Evolutionary conservation across 2,329 filamentous ascomycete species (phyloP), one percentile per base, ranked within the genome.

Genomic region (Diplodia scrobiculata): DNA sequence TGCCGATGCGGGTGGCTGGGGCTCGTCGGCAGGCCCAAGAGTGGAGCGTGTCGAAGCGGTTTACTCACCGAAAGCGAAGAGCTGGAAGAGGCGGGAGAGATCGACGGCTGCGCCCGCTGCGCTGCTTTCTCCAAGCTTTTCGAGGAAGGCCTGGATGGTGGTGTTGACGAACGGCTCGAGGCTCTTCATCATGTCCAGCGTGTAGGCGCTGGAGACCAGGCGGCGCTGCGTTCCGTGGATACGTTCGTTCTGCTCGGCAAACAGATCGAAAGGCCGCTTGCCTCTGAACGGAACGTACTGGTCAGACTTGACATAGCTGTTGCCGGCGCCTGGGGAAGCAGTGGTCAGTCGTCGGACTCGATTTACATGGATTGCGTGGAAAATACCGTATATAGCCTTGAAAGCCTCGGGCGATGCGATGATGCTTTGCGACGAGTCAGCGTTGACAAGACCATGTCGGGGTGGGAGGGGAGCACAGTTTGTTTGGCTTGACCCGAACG

Each of bases 401-500:
- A 58, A 58, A 3, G 13, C 53, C 13, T 58, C 53, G 5, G 53
- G 53, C n/a, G 53, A 58, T n/a, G 53, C 34, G n/a, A 58, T 50
- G 7, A 19, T 50, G 7, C 47, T 50, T 19, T 10, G 5, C 29
- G 32, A 17, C 0, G 1, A 5, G 14, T 47, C 9, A 17, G 41
- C 41, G 5, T n/a, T 9, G n/a, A 21, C 21, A 21, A 21, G 21
- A 21, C 1, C 1, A 21, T 21, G 21, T 21, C 21, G 21, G 21
- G 21, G 21, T 21, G 21, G 21, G 21, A 21, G 21, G 21, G 21
- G 17, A 13, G 14, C 21, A 52, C 50, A 64, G 29, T n/a, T 64
- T 51, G 21, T 64, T 54, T 13, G 62, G 62, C n/a, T 13, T 36
- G 6, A 47, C 13, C 17, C 62, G 19, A 4, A 77, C 73, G 17